Base-by-base conservation (phyloP, 768 basidiomycete genomes). In the Chlorophyllum brunneum region DNA sequence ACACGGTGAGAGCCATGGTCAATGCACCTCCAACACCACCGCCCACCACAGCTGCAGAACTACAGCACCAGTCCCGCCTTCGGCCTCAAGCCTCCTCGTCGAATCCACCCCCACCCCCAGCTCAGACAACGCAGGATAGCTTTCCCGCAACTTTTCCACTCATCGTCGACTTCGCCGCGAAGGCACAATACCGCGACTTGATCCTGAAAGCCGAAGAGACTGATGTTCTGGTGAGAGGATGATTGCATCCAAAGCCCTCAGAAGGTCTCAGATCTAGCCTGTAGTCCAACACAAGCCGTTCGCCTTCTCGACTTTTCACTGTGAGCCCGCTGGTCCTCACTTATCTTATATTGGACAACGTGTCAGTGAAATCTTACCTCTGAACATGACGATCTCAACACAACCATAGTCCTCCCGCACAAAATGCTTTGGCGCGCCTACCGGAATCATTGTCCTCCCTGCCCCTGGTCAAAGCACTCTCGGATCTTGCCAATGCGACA, bases 21-120 rank as follows among this genome's bases (percentile, higher is more conserved):
- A 79, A 80, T 60, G 80, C 75, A 26, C 81, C 82, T 36, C 81
- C 80, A 4, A 85, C 84, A 1, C 84, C 84, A 38, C 84, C 83
- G 9, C 80, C 81, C 6, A 75, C 75, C 5, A 81, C 79, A 11
- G 75, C 74, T 9, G 67, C 72, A 42, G 83, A 85, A 62, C 70
- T 84, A 27, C 74, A 71, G 47, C 80, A 84, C 60, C 76, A 80
- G 56, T 45, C 37, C 7, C 36, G 23, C 15, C 31, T 23, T 10
- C 50, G 22, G 37, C 74, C 74, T 16, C 73, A 72, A 54, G 52
- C 51, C 22, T 48, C 56, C 20, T 55, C 57, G 16, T 55, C 56
- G n/a, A 33, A 42, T 3, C 44, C 49, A 24, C 48, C 50, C 29
- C 37, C 62, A 15, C 23, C 64, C 10, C 48, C 55, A 2, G 49